Base-by-base conservation (phyloP, 2,329 filamentous ascomycete genomes). In the Myriosclerotinia duriaeana region DNA sequence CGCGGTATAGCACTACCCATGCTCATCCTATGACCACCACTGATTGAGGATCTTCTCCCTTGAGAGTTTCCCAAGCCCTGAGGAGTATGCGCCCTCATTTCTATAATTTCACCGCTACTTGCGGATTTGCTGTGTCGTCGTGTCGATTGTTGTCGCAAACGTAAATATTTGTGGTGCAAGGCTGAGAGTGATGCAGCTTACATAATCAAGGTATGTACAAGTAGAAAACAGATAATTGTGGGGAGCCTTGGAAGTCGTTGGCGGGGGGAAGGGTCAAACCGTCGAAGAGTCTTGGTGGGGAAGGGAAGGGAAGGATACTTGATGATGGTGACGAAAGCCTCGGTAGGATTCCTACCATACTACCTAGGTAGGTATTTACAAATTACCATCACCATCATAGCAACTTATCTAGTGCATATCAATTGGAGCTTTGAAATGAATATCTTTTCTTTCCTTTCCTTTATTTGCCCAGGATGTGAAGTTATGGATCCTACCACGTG, bases 21-120 rank as follows among this genome's bases (percentile, higher is more conserved):
- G 53, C 74, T 76, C 20, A 69, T 71, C 63, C 73, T 62, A 62
- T 72, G 69, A 3, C 67, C 69, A n/a, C 65, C 66, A 22, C 67
- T 69, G 36, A 72, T 68, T 36, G 73, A 75, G 17, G 70, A 73
- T 60, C 72, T 69, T 40, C 74, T 67, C 48, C 70, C 66, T 15
- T 73, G 70, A 15, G 70, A 65, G 65, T 76, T 72, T 3, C 62
- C 63, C 17, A 56, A 40, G 30, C 72, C 62, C 26, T 72, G 69
- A 7, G 75, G 74, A 17, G 74, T 75, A 66, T 76, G 73, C 46
- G 72, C 70, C 67, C 70, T 74, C 74, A 76, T 77, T 12, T 36
- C 8, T 44, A 48, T 11, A 44, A 61, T 58, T 26, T 26, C 26
- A 58, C 60, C 44, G 36, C 63, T 40, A 38, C 9, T 26, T 22